phyloP scores from a whole-genome alignment of 2,329 filamentous ascomycete species.

The Beauveria australis region DNA sequence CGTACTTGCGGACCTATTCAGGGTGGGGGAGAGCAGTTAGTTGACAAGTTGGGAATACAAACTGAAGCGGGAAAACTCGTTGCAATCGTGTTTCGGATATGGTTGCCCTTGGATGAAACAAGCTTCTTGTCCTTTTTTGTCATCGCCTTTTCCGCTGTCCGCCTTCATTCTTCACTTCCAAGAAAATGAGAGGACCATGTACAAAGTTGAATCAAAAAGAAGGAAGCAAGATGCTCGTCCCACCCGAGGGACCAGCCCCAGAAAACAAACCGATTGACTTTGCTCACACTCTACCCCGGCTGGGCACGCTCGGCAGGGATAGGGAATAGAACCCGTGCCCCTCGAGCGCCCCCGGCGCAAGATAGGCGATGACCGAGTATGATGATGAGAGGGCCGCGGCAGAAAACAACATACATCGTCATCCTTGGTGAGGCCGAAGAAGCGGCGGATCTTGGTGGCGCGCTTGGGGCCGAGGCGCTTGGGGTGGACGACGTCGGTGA shows the following conservation, averaged over 20 bases:
- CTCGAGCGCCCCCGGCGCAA: slow-evolving; percentile 35
- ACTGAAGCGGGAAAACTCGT: neutral
- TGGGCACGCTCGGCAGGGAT: slow-evolving; percentile 13
- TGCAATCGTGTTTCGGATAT: neutral
- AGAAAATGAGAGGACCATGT: neutral
- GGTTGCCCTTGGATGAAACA: slow-evolving; percentile 1
- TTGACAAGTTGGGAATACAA: neutral
- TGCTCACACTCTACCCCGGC: slow-evolving; percentile 54
- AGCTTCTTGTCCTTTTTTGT: slow-evolving; percentile 8
- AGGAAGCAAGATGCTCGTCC: slow-evolving; percentile 10
- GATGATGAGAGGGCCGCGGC: slow-evolving; percentile 36
- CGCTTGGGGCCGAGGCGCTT: slow-evolving; percentile 99
- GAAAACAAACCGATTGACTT: slow-evolving; percentile 15
- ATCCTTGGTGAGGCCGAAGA: slow-evolving; percentile 99
- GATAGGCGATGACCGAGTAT: slow-evolving; percentile 63
- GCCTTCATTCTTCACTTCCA: neutral
- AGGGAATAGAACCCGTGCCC: slow-evolving; percentile 15
- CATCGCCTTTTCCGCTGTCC: neutral
- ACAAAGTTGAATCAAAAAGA: slow-evolving; percentile 3
- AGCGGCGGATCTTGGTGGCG: slow-evolving; percentile 98
- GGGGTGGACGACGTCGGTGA: slow-evolving; percentile 96
- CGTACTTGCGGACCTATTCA: slow-evolving; percentile 91
- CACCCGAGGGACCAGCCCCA: neutral
- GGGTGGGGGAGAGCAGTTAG: neutral
- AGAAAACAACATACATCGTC: slow-evolving; percentile 80